A percentile compares a stretch with the other conserved stretches of the same genome.
Conservation (phyloP, 345 rosid species). For the Populus davidiana region DNA sequence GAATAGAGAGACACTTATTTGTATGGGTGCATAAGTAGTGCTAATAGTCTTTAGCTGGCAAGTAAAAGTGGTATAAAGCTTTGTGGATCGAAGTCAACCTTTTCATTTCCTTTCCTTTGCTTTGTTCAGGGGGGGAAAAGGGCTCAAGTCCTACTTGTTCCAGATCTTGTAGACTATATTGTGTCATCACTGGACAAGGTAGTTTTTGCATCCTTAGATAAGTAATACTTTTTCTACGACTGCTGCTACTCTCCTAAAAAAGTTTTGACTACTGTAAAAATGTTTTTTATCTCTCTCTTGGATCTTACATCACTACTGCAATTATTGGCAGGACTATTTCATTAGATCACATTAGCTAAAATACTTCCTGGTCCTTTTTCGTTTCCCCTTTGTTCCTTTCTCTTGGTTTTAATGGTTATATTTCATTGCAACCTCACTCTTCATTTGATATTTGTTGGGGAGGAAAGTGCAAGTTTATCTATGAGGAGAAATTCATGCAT, state of each 20-base stretch:
- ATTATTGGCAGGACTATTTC: neutral
- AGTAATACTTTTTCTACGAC: neutral
- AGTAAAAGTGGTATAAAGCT: neutral
- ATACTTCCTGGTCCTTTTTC: neutral
- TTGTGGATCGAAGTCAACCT: neutral
- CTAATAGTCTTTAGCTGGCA: neutral
- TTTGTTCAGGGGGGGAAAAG: slow-evolving; percentile 71
- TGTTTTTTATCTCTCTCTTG: neutral
- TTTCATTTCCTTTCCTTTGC: slow-evolving; percentile 9
- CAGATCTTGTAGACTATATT: slow-evolving; percentile 80
- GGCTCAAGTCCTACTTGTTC: slow-evolving; percentile 79
- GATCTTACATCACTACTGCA: neutral
- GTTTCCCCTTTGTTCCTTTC: neutral
- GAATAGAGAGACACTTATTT: neutral
- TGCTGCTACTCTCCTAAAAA: neutral
- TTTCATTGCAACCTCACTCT: neutral
- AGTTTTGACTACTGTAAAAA: neutral
- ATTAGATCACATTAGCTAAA: neutral
- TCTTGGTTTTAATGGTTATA: neutral
- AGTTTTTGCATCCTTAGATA: neutral
- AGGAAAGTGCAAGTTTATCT: neutral
- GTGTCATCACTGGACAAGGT: slow-evolving; percentile 80
- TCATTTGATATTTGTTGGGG: neutral
- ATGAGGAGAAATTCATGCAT: neutral
- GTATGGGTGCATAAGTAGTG: neutral